phyloP scores from a whole-genome alignment of 257 asterid genomes.

The Solanum corneliomulleri region DNA sequence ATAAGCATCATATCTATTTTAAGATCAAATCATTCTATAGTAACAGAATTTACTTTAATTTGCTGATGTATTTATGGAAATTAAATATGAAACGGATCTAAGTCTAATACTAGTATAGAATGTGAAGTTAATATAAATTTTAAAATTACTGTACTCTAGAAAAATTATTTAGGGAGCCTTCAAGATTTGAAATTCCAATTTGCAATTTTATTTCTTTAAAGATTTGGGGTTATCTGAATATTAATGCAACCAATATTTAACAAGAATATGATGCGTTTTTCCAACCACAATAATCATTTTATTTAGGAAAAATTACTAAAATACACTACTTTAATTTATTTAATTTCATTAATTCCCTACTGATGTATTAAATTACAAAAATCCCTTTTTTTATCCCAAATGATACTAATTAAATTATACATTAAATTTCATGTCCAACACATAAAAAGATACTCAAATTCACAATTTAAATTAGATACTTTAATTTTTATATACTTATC shows the following conservation, averaged over 20 bases:
- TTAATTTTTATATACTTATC: too few species aligned
- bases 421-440: too few species aligned
- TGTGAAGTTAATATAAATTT: not conserved
- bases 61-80: not conserved
- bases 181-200: not conserved
- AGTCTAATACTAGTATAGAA: not conserved
- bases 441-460: too few species aligned
- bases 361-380: too few species aligned
- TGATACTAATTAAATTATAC: too few species aligned
- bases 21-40: not conserved
- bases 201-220: not conserved
- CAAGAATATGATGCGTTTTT: not conserved
- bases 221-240: not conserved
- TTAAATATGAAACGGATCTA: not conserved
- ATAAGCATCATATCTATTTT: not conserved
- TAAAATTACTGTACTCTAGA: not conserved
- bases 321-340: too few species aligned
- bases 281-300: not conserved
- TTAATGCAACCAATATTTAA: not conserved
- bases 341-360: too few species aligned
- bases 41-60: not conserved
- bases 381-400: too few species aligned
- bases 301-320: too few species aligned
- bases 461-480: too few species aligned
- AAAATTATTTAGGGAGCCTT: not conserved